phyloP scores from a whole-genome alignment of 805 yeast genomes.

The Komagataella mondaviorum region DNA sequence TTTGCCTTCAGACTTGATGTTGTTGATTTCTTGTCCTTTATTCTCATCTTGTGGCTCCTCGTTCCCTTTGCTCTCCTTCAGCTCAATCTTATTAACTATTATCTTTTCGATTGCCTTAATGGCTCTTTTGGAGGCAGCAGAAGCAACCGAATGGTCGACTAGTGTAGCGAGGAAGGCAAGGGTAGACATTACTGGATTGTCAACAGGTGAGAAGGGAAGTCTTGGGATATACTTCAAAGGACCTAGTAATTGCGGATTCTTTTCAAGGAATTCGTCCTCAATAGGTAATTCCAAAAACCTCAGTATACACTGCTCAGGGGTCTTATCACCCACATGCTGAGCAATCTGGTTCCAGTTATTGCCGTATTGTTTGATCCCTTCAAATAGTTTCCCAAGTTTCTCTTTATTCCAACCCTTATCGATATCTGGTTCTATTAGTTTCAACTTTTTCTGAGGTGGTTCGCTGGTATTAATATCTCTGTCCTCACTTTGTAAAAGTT shows the following conservation, averaged over 20 bases:
- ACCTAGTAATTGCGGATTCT: conserved; percentile 37
- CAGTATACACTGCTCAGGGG: conserved; percentile 69
- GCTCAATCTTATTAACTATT: conserved; percentile 22
- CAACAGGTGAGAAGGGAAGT: conserved; percentile 72
- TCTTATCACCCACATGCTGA: conserved; percentile 47
- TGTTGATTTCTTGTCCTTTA: conserved; percentile 3
- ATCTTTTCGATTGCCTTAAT: conserved; percentile 33
- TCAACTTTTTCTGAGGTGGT: conserved; percentile 14
- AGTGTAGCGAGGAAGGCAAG: conserved; percentile 75
- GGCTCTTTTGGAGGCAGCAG: conserved; percentile 64
- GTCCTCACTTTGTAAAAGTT: conserved; percentile 5
- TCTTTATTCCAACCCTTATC: conserved; percentile 50
- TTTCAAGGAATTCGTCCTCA: conserved; percentile 57
- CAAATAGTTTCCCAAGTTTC: conserved; percentile 45
- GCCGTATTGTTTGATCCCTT: conserved; percentile 46
- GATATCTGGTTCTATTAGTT: conserved; percentile 22
- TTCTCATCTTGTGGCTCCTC: conserved; percentile 7
- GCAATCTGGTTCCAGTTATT: conserved; percentile 77
- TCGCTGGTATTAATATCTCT: conserved; percentile 1
- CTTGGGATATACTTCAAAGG: conserved; percentile 75
- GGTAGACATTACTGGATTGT: conserved; percentile 91
- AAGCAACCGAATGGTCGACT: conserved; percentile 78
- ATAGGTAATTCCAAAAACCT: conserved; percentile 71
- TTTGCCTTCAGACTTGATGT: not conserved
- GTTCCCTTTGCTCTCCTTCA: conserved; percentile 8